Percentiles rank a stretch among this genome's conserved stretches.
phyloP scores from a whole-genome alignment of 495 filamentous ascomycete genomes.

The Neurospora cerealis region DNA sequence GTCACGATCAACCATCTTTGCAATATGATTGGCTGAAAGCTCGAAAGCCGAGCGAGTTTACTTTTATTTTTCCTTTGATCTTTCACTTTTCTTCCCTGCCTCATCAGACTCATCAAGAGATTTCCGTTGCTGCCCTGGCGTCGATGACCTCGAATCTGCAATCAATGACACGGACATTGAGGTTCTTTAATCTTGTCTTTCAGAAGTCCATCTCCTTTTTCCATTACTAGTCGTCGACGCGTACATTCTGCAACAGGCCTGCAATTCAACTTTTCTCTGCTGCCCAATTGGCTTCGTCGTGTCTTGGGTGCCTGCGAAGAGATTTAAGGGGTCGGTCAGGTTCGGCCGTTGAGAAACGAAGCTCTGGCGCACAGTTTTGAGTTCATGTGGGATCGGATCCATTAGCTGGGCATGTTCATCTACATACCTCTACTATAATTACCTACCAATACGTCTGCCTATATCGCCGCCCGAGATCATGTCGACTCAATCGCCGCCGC shows the following conservation, averaged over 20 bases:
- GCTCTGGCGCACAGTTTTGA: slow-evolving; percentile 5
- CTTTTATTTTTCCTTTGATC: slow-evolving; percentile 9
- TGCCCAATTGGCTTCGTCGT: slow-evolving; percentile 4
- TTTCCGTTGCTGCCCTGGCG: neutral
- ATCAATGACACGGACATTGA: neutral
- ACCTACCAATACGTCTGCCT: neutral
- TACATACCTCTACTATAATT: neutral
- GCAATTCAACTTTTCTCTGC: slow-evolving; percentile 4
- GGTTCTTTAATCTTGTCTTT: slow-evolving; percentile 4
- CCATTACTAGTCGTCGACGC: neutral
- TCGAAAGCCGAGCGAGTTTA: neutral
- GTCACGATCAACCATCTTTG: neutral
- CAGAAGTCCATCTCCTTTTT: slow-evolving; percentile 5
- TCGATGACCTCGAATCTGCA: neutral
- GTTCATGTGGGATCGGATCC: neutral
- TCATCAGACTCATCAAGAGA: neutral
- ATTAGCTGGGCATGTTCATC: neutral
- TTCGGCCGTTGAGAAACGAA: slow-evolving; percentile 7
- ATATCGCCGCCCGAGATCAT: neutral
- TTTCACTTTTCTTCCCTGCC: neutral
- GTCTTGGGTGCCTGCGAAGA: slow-evolving; percentile 1
- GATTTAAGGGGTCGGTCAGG: neutral
- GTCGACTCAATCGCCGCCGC: neutral
- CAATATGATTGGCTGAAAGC: neutral
- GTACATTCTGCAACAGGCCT: slow-evolving; percentile 2